phyloP scores from a whole-genome alignment of 306 rosid genomes.

The Cicer judaicum region DNA sequence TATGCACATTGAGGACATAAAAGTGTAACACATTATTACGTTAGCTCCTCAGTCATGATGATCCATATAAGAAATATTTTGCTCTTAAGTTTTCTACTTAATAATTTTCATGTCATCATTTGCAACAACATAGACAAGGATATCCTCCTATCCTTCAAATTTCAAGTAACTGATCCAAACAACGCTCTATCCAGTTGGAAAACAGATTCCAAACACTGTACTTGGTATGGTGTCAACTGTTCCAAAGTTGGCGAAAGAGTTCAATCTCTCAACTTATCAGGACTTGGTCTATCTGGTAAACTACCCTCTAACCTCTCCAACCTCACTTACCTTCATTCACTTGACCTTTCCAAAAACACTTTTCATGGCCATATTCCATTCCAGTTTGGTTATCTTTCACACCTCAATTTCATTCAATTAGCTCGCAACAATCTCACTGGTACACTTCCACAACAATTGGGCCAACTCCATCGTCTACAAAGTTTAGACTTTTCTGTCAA shows the following conservation, averaged over 20 bases:
- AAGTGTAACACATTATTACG: background rate
- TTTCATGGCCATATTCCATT: constrained; percentile 45
- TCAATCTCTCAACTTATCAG: constrained; percentile 35
- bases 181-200: constrained; percentile 34
- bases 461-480: constrained; percentile 33
- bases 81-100: constrained; percentile 24
- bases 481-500: constrained; percentile 46
- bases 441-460: constrained; percentile 38
- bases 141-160: constrained; percentile 47
- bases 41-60: background rate
- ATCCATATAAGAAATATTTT: background rate
- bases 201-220: constrained; percentile 41
- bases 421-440: constrained; percentile 42
- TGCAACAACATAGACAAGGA: constrained; percentile 37
- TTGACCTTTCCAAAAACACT: constrained; percentile 45
- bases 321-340: constrained; percentile 40
- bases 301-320: constrained; percentile 41
- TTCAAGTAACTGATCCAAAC: constrained; percentile 41
- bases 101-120: constrained; percentile 21
- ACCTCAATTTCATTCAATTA: constrained; percentile 27
- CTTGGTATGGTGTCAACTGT: constrained; percentile 50
- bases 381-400: constrained; percentile 31
- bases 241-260: constrained; percentile 43
- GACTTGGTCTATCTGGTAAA: constrained; percentile 43
- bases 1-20: background rate